Conservation (phyloP, 176 grass and related monocot genomes). For the Aegilops speltoides region DNA sequence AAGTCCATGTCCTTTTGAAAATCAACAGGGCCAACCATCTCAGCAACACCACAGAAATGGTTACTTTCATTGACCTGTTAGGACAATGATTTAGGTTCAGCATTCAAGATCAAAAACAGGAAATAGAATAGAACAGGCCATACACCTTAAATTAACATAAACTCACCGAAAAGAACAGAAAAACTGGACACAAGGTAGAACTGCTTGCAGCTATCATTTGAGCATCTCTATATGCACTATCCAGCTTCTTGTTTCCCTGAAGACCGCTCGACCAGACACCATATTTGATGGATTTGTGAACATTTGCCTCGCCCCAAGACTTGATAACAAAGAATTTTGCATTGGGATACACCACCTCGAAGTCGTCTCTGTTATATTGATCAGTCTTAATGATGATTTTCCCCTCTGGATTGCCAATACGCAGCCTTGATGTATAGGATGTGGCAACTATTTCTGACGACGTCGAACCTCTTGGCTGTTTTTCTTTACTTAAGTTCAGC, state of each 20-base stretch:
- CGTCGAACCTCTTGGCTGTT: background rate
- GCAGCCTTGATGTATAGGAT: constrained; percentile 52
- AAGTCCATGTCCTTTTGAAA: constrained; percentile 75
- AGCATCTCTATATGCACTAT: constrained; percentile 49
- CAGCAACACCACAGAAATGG: constrained; percentile 84
- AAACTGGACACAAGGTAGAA: constrained; percentile 56
- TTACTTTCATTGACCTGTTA: constrained; percentile 65
- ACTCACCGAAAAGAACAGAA: constrained; percentile 91
- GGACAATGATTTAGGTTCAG: constrained; percentile 16
- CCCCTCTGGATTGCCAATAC: constrained; percentile 33
- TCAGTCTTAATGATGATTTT: constrained; percentile 60
- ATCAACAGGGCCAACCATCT: constrained; percentile 84
- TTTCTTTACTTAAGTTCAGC: constrained; percentile 35
- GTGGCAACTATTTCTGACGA: constrained; percentile 32
- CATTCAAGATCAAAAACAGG: constrained; percentile 14
- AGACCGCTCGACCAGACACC: constrained; percentile 57
- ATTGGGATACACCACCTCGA: constrained; percentile 63
- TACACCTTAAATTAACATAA: constrained; percentile 21
- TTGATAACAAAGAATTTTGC: constrained; percentile 92
- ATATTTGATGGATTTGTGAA: constrained; percentile 85
- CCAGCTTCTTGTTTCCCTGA: constrained; percentile 55
- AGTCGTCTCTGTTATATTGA: constrained; percentile 75
- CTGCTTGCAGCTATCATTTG: constrained; percentile 48
- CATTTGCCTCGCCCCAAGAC: constrained; percentile 46
- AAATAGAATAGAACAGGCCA: constrained; percentile 17